Conservation (phyloP, 306 rosid genomes). For the Lathyrus tuberosus region DNA sequence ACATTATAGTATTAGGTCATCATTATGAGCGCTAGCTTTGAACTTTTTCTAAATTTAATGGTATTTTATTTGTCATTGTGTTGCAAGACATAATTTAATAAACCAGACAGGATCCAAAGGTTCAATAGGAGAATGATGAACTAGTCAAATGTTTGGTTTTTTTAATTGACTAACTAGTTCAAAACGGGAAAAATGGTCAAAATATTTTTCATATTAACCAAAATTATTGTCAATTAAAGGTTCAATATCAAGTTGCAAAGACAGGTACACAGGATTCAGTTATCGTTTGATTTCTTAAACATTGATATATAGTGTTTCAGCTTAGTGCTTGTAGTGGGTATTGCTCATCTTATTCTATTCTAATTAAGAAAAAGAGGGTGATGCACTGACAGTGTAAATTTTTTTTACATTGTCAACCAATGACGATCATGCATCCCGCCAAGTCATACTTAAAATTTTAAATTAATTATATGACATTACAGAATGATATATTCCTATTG, state of each 20-base stretch:
- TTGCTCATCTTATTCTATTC: constrained; percentile 4
- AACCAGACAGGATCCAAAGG: not conserved
- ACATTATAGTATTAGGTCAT: constrained; percentile 4
- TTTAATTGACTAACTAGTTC: not conserved
- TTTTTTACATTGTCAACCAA: too few relatives aligned
- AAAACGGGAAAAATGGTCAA: not conserved
- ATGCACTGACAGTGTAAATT: too few relatives aligned
- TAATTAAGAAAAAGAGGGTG: too few relatives aligned
- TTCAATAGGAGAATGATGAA: constrained; percentile 3
- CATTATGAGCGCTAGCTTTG: not conserved
- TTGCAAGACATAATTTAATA: constrained; percentile 1
- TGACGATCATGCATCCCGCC: too few relatives aligned
- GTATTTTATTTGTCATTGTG: not conserved
- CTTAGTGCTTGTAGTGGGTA: not conserved
- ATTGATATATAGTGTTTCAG: constrained; percentile 32
- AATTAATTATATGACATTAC: too few relatives aligned
- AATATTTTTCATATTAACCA: not conserved
- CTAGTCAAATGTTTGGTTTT: not conserved
- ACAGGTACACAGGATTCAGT: not conserved
- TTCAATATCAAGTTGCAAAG: not conserved
- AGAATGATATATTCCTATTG: too few relatives aligned
- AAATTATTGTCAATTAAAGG: not conserved
- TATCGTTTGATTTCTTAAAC: not conserved
- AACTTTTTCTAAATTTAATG: not conserved
- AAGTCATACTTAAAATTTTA: too few relatives aligned